A percentile compares a stretch with the other conserved stretches of the same genome.
These are phyloP conservation scores for Handroanthus guayacan DNA, from an alignment of 257 asterid genomes.

Conservation along the genomic window DNA sequence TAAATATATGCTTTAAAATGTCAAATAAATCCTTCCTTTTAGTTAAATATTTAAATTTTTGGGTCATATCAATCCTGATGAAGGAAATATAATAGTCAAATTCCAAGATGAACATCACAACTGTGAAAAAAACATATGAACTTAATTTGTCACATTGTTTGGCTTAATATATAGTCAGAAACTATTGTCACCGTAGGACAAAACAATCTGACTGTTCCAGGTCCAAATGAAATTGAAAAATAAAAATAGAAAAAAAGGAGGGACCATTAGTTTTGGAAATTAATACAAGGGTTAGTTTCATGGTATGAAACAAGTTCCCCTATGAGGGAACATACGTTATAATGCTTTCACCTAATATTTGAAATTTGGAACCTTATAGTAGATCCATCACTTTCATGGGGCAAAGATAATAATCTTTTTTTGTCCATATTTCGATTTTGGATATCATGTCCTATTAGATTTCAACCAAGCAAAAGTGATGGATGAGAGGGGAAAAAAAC, in stretches of 20 bases:
- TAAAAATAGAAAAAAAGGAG: too few relatives aligned
- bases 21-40: too few relatives aligned
- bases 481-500: background rate
- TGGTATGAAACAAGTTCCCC: slow-evolving; percentile 57
- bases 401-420: background rate
- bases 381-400: slow-evolving; percentile 45
- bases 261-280: slow-evolving; percentile 42
- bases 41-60: too few relatives aligned
- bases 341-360: slow-evolving; percentile 33
- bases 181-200: background rate
- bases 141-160: background rate
- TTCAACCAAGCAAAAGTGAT: background rate
- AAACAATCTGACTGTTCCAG: background rate
- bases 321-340: slow-evolving; percentile 47
- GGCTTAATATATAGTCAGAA: background rate
- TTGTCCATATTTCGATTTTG: background rate
- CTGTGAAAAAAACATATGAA: background rate
- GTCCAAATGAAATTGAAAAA: background rate
- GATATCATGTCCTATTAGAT: background rate
- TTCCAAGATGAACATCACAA: background rate
- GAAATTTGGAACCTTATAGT: slow-evolving; percentile 40
- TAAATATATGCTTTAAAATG: too few relatives aligned
- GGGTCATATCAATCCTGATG: too few relatives aligned
- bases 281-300: slow-evolving; percentile 40
- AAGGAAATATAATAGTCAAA: too few relatives aligned